A percentile compares a stretch with the other conserved stretches of the same genome.
These are phyloP conservation scores for Beta vulgaris DNA, from an alignment of 148 eudicot genomes.

Conservation along the genomic window DNA sequence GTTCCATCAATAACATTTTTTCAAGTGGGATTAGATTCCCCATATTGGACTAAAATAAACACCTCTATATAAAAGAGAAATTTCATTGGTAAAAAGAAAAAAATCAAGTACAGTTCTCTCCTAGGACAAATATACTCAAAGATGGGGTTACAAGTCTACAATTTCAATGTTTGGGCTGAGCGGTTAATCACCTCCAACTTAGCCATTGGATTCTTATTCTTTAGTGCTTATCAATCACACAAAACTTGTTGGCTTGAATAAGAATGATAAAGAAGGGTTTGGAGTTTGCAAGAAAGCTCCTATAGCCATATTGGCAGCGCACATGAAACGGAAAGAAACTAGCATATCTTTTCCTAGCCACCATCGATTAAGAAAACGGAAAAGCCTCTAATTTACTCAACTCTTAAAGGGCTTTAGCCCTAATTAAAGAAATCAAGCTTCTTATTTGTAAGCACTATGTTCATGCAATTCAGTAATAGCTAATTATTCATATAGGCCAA, in stretches of 20 bases:
- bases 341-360: neutral
- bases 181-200: too few relatives aligned
- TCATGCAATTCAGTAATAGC: neutral
- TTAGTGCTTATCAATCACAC: neutral
- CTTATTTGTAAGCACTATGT: neutral
- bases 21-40: too few relatives aligned
- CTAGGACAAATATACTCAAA: too few relatives aligned
- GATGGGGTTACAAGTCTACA: too few relatives aligned
- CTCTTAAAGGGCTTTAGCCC: neutral
- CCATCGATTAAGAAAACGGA: neutral
- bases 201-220: too few relatives aligned
- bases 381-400: neutral
- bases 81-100: too few relatives aligned
- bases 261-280: neutral
- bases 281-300: neutral
- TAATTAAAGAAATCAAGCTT: neutral
- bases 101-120: too few relatives aligned
- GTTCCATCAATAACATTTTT: too few relatives aligned
- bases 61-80: too few relatives aligned
- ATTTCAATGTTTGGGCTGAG: too few relatives aligned
- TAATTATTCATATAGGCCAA: neutral
- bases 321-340: neutral
- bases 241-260: neutral
- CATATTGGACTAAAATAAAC: too few relatives aligned
- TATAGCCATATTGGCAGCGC: neutral